Conservation (phyloP, 2,329 filamentous ascomycete species). For the Rutstroemia sp. region DNA sequence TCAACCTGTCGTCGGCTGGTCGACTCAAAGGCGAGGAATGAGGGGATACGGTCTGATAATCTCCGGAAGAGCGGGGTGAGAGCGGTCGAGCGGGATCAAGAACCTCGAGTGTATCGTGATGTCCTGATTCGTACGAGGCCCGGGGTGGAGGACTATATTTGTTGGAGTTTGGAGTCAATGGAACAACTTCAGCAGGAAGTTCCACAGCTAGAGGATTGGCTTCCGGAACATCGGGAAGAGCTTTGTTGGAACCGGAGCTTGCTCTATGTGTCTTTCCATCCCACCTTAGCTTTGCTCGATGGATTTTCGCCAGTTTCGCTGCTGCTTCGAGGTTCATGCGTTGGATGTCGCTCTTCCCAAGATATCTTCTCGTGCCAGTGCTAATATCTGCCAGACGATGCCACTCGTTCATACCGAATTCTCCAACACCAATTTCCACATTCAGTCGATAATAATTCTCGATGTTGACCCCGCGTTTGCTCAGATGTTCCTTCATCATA, state of each 20-base stretch:
- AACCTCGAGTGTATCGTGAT: conserved; percentile 24
- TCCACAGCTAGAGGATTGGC: conserved; percentile 40
- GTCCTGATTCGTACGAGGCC: conserved; percentile 29
- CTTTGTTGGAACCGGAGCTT: conserved; percentile 11
- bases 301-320: conserved; percentile 74
- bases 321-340: conserved; percentile 70
- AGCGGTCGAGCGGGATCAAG: conserved; percentile 10
- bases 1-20: conserved; percentile 38
- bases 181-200: conserved; percentile 44
- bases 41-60: conserved; percentile 11
- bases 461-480: conserved; percentile 69
- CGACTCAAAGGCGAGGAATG: conserved; percentile 6
- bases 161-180: conserved; percentile 9
- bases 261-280: conserved; percentile 12
- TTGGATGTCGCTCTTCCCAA: conserved; percentile 66
- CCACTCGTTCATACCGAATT: conserved; percentile 99
- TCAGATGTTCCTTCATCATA: conserved; percentile 74
- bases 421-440: conserved; percentile 89
- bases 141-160: conserved; percentile 20
- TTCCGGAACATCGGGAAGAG: conserved; percentile 31
- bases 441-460: conserved; percentile 97
- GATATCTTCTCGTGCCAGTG: conserved; percentile 80
- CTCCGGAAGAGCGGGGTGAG: conserved; percentile 29
- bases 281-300: conserved; percentile 53
- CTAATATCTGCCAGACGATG: conserved; percentile 89